These are phyloP conservation scores for Trichoderma guizhouense DNA, from an alignment of 2,329 filamentous ascomycete species.

Conservation along the genomic window DNA sequence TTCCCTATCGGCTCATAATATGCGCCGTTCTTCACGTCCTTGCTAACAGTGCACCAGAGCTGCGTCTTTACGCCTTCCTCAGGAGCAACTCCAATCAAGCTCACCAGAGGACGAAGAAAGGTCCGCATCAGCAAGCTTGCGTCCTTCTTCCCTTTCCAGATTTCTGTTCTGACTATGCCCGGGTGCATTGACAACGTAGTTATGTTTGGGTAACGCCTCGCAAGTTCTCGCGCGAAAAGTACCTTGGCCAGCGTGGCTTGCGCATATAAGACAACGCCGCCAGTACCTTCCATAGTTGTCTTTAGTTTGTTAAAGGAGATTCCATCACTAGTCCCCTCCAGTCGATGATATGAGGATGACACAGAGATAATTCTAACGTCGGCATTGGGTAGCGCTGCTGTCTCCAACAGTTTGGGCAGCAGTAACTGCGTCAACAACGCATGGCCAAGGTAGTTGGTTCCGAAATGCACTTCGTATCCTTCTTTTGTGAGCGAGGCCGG, in stretches of 20 bases:
- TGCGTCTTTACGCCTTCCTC: background rate
- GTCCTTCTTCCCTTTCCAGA: background rate
- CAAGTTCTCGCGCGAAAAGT: background rate
- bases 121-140: background rate
- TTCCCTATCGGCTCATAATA: background rate
- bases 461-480: conserved; percentile 22
- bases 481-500: conserved; percentile 18
- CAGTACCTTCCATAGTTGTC: background rate
- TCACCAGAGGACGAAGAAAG: background rate
- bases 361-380: background rate
- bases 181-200: background rate
- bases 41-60: background rate
- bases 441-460: conserved; percentile 21
- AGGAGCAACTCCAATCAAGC: background rate
- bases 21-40: background rate
- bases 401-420: background rate
- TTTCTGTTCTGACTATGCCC: background rate
- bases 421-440: background rate
- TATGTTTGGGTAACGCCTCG: background rate
- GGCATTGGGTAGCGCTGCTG: background rate
- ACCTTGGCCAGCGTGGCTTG: background rate
- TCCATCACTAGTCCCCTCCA: background rate
- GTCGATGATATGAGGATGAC: background rate
- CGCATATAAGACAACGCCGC: background rate
- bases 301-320: background rate